Percentiles rank a stretch among this genome's conserved stretches.
These are phyloP conservation scores for Cladosporium austrohemisphaericum DNA, from an alignment of 2,329 filamentous ascomycete genomes.

Conservation along the genomic window DNA sequence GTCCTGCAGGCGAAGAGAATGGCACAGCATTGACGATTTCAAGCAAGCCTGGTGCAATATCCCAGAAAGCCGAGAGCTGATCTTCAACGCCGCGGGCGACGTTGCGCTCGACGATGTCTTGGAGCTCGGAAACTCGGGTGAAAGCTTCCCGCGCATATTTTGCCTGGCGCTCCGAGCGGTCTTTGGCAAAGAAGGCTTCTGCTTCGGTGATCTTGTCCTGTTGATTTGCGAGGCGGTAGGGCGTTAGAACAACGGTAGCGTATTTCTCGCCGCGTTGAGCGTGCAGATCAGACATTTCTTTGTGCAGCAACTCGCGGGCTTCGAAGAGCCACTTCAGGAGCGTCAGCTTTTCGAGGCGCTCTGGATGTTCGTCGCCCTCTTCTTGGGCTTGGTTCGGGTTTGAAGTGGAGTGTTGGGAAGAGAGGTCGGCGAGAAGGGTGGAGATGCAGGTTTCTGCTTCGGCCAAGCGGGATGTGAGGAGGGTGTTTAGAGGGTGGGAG, in stretches of 20 bases:
- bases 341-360: slow-evolving; percentile 89
- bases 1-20: slow-evolving; percentile 36
- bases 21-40: slow-evolving; percentile 79
- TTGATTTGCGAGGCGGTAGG: slow-evolving; percentile 71
- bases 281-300: slow-evolving; percentile 79
- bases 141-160: slow-evolving; percentile 69
- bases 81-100: slow-evolving; percentile 84
- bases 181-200: slow-evolving; percentile 75
- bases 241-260: slow-evolving; percentile 74
- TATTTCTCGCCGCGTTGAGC: slow-evolving; percentile 80
- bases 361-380: slow-evolving; percentile 91
- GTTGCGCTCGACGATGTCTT: slow-evolving; percentile 75
- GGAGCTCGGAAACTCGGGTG: slow-evolving; percentile 70
- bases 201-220: slow-evolving; percentile 76
- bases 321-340: slow-evolving; percentile 97
- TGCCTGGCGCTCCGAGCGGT: slow-evolving; percentile 65
- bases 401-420: slow-evolving; percentile 63
- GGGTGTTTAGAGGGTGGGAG: slow-evolving; percentile 75
- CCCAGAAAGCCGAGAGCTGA: slow-evolving; percentile 94
- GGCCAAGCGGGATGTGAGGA: slow-evolving; percentile 71
- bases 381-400: slow-evolving; percentile 84
- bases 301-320: slow-evolving; percentile 80
- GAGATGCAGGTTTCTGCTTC: slow-evolving; percentile 74
- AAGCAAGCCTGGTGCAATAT: slow-evolving; percentile 81
- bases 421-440: slow-evolving; percentile 67